Conservation (phyloP, 1,139 yeast species). For the Geotrichum aggregatum region DNA sequence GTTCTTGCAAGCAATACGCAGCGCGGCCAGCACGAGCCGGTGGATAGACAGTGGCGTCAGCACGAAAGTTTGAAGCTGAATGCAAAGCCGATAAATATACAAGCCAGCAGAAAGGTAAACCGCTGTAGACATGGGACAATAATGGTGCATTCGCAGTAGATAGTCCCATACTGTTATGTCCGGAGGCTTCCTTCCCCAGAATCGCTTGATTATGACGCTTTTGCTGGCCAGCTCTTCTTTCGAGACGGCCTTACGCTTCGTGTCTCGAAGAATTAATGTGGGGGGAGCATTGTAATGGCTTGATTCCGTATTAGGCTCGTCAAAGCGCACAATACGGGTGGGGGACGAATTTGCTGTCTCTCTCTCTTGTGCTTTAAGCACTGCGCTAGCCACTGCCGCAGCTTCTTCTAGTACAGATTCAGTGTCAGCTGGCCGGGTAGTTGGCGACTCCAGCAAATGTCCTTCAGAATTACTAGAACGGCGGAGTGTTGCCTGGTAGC, state of each 20-base stretch:
- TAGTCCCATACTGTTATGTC: constrained; percentile 39
- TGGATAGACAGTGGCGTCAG: constrained; percentile 46
- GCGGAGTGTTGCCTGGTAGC: constrained; percentile 1
- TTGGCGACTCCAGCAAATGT: background rate
- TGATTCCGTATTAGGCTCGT: background rate
- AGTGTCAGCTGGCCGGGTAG: background rate
- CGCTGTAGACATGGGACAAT: constrained; percentile 44
- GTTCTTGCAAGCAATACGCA: constrained; percentile 49
- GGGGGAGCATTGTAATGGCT: background rate
- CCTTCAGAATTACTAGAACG: background rate
- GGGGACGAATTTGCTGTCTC: background rate
- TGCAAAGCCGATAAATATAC: constrained; percentile 39
- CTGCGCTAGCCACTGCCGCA: constrained; percentile 26
- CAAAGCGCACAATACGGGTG: background rate
- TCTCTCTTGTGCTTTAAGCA: constrained; percentile 14
- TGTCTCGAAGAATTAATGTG: background rate
- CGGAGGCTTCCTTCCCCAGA: constrained; percentile 42
- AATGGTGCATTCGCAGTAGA: constrained; percentile 42
- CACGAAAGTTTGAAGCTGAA: constrained; percentile 36
- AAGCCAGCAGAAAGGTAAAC: constrained; percentile 43
- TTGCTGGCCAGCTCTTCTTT: constrained; percentile 6
- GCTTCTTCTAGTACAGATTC: constrained; percentile 24
- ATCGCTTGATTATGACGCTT: constrained; percentile 31
- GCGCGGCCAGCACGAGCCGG: constrained; percentile 47
- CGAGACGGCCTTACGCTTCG: background rate